Percentiles rank a stretch among this genome's conserved stretches.
Conservation (phyloP, 257 asterid species). For the Vinca minor region DNA sequence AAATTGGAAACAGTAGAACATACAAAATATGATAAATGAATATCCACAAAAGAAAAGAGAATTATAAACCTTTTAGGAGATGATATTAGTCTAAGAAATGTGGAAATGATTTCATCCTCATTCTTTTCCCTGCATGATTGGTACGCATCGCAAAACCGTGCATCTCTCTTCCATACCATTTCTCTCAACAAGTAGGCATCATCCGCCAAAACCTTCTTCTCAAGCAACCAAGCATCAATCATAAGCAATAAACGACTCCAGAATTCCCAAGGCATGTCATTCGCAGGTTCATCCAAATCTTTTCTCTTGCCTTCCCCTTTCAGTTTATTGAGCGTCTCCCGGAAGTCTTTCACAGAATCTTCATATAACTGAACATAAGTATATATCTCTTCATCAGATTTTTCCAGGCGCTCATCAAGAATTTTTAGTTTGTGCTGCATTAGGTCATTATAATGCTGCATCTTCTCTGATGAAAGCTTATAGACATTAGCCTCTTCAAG, state of each 20-base stretch:
- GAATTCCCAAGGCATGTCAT: constrained; percentile 61
- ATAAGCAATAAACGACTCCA: constrained; percentile 79
- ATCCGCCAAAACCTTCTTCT: constrained; percentile 61
- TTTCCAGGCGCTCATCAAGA: constrained; percentile 74
- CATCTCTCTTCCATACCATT: constrained; percentile 67
- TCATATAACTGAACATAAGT: constrained; percentile 62
- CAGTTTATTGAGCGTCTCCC: constrained; percentile 54
- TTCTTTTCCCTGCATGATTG: constrained; percentile 58
- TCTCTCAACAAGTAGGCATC: constrained; percentile 67
- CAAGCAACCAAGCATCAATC: constrained; percentile 93
- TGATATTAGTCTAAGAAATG: constrained; percentile 47
- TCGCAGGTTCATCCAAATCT: constrained; percentile 33
- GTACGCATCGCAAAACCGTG: constrained; percentile 47
- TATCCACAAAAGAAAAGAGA: constrained; percentile 4
- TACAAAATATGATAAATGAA: constrained; percentile 4
- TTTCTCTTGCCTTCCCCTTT: constrained; percentile 62
- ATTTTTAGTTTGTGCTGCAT: constrained; percentile 76
- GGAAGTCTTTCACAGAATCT: constrained; percentile 84
- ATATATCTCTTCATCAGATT: constrained; percentile 79
- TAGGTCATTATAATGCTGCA: constrained; percentile 61
- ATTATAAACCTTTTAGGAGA: constrained; percentile 50
- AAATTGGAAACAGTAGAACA: background rate
- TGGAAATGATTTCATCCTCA: constrained; percentile 52
- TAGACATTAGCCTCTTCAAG: constrained; percentile 63
- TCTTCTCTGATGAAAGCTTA: constrained; percentile 67